Base-by-base conservation (phyloP, 202 grass and related monocot genomes). In the Elaeis oleifera region DNA sequence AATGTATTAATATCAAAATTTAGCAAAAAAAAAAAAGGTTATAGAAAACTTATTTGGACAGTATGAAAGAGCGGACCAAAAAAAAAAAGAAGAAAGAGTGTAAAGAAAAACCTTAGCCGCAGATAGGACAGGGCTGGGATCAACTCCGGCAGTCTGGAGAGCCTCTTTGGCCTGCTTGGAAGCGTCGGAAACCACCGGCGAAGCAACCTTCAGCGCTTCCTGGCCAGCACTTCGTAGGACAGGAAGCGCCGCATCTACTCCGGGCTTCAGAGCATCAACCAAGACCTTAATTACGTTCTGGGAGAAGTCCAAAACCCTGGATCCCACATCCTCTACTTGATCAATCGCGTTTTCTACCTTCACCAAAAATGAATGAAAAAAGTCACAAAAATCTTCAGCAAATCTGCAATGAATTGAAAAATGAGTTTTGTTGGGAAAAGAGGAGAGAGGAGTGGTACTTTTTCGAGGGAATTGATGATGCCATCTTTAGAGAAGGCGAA, bases 261-360 rank as follows among this genome's bases (percentile, higher is more conserved):
- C 79, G 13, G 92, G 88, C 61, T 97, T 92, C 17, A 58, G 77
- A 18, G 77, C 77, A 52, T 92, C 88, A 9, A 60, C 75, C 32
- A 97, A 70, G 32, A 56, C 63, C 63, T 77, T 80, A 27, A 92
- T 65, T 59, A 82, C 75, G 51, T 61, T 67, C 0, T 60, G 65
- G 54, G 78, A 78, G 51, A 73, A 79, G 58, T 72, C 85, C 9
- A 52, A 71, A 17, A 58, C 74, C 58, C 76, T 77, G 60, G 71
- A 86, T 1, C 74, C 79, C n/a, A 80, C 58, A 63, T 71, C 79
- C 23, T 76, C 71, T 49, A 73, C 88, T 67, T 60, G 63, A 48
- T 83, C 85, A 65, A 92, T 84, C 67, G 94, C 81, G 18, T 88
- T 81, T 59, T 92, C 82, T 48, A 79, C 74, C 92, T 44, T 97